phyloP scores from a whole-genome alignment of 148 eudicot genomes.

The Suaeda aralocaspica region DNA sequence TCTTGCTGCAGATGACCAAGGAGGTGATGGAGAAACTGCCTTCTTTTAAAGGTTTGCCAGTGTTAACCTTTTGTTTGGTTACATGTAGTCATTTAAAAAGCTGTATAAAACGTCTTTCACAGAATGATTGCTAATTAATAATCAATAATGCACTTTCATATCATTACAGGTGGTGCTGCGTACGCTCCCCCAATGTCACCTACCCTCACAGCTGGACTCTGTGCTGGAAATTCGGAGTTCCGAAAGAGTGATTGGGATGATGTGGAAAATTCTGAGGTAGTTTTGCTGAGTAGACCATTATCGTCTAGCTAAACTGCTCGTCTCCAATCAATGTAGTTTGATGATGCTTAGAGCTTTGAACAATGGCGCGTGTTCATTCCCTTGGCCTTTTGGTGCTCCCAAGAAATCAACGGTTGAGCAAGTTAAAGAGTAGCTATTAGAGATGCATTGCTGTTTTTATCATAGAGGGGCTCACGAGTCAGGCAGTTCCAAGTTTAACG shows the following conservation, averaged over 20 bases:
- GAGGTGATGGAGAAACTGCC: constrained; percentile 48
- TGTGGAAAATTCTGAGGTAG: constrained; percentile 28
- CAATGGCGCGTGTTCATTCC: background rate
- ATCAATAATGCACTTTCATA: background rate
- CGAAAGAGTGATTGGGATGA: constrained; percentile 35
- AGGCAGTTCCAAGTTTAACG: background rate
- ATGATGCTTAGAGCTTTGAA: background rate
- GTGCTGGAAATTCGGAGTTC: constrained; percentile 33
- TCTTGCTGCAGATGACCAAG: constrained; percentile 52
- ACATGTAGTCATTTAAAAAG: background rate
- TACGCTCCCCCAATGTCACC: constrained; percentile 52
- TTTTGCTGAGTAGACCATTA: constrained; percentile 29
- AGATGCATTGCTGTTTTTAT: too few relatives aligned
- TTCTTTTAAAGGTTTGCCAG: constrained; percentile 44
- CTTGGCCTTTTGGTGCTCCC: background rate
- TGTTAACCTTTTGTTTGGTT: background rate
- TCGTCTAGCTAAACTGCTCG: constrained; percentile 3
- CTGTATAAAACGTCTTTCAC: background rate
- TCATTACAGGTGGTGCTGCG: constrained; percentile 33
- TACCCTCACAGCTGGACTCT: constrained; percentile 43
- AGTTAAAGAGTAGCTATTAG: background rate
- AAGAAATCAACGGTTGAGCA: background rate
- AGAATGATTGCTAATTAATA: background rate
- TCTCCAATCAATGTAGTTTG: background rate
- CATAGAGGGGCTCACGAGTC: background rate